Base-by-base conservation (phyloP, 192 early-diverging fungal species). In the Jimgerdemannia flammicorona region DNA sequence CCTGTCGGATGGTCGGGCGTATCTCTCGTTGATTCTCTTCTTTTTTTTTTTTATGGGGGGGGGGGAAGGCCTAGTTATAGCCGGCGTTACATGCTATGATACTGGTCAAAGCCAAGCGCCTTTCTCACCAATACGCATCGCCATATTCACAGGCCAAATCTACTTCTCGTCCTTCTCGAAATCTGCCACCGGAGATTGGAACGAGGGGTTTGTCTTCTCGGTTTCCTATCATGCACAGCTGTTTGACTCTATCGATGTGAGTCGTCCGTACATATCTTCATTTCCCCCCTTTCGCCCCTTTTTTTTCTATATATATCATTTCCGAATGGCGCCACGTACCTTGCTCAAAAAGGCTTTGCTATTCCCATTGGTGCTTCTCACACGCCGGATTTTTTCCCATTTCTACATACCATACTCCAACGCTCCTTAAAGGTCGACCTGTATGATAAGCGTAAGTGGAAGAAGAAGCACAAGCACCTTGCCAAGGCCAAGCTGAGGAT, bases 141-240 rank as follows among this genome's bases (percentile, higher is more conserved):
- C 49, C 49, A 54, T 54, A 11, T 7, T n/a, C n/a, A 11, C 49
- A 54, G 49, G 49, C 4, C 81, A 83, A 43, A 75, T 79, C 40
- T 83, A 83, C 68, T 79, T 74, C 41, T 83, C 90, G 2, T 86
- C 87, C 8, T 76, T 86, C 11, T 79, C 85, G 43, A 84, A 85
- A 65, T 43, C 76, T 41, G 43, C 83, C 3, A 86, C 82, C 2
- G 91, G 91, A 3, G 88, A 87, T 71, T 92, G 92, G 92, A 92
- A 91, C 78, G 92, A 92, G 74, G 91, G 91, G 0, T 94, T 94
- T 67, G 82, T 89, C 69, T 88, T 94, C 49, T 79, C 85, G 0
- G 87, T 92, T 3, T 90, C 92, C 4, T 92, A 90, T 69, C 92
- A 94, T 70, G 87, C 86, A 68, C 92, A 94, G 85, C 86, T 94